These are phyloP conservation scores for Rhodotorula diobovata DNA, from an alignment of 768 basidiomycete species.

Conservation along the genomic window DNA sequence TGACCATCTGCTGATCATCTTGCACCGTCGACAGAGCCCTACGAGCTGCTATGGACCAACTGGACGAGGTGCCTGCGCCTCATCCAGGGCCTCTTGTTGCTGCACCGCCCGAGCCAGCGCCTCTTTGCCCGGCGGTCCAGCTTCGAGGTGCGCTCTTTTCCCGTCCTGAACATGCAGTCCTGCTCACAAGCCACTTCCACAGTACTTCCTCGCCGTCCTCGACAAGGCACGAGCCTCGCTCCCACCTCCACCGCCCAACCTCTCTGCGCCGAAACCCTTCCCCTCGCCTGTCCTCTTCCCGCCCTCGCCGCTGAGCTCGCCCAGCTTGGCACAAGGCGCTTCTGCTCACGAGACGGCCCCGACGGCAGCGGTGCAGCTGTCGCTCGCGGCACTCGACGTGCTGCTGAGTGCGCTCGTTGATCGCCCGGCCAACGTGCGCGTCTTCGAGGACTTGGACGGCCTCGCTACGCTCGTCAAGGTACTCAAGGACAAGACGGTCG, in stretches of 20 bases:
- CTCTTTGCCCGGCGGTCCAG: constrained; percentile 65
- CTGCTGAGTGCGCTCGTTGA: constrained; percentile 86
- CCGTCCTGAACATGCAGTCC: not conserved
- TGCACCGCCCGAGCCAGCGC: constrained; percentile 63
- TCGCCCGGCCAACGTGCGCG: constrained; percentile 65
- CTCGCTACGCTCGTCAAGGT: constrained; percentile 79
- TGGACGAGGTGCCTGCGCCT: constrained; percentile 53
- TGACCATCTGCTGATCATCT: not conserved
- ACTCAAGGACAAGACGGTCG: constrained; percentile 75
- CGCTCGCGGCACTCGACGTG: constrained; percentile 73
- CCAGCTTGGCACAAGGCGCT: constrained; percentile 44
- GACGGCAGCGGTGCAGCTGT: constrained; percentile 48
- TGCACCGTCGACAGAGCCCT: too few species aligned
- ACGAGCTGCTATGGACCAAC: not conserved
- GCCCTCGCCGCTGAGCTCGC: not conserved
- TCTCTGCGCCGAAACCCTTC: too few species aligned
- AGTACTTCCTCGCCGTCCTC: constrained; percentile 71
- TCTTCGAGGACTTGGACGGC: constrained; percentile 71
- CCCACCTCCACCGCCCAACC: not conserved
- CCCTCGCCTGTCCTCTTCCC: constrained; percentile 36
- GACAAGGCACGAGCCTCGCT: constrained; percentile 50
- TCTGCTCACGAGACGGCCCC: constrained; percentile 43
- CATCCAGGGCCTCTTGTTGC: constrained; percentile 69
- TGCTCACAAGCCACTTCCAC: not conserved
- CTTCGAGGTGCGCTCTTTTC: constrained; percentile 57